A percentile compares a stretch with the other conserved stretches of the same genome.
Evolutionary conservation across 1,139 yeast genomes (phyloP).

Genomic region (Candida labiduridarum): DNA sequence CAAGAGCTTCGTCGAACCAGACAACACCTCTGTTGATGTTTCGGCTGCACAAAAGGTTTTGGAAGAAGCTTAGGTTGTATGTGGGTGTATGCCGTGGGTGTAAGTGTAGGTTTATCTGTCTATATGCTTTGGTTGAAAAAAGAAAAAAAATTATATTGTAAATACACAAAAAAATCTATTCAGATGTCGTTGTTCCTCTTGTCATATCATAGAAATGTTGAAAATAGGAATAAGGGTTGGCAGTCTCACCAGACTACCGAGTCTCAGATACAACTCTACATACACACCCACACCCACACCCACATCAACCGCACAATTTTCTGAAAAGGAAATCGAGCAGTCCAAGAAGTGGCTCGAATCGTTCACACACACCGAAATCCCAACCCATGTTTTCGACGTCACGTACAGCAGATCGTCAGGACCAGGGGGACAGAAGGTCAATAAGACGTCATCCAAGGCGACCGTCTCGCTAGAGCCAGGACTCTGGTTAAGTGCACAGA

Average conservation of each 20-base stretch:
- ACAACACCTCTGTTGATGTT: conserved; percentile 67
- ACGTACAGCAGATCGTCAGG: conserved; percentile 80
- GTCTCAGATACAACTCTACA: conserved; percentile 1
- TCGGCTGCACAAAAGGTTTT: conserved; percentile 45
- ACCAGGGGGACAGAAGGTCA: conserved; percentile 95
- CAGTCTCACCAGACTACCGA: background rate
- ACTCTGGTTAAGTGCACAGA: conserved; percentile 49
- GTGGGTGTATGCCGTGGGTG: background rate
- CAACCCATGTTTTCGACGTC: conserved; percentile 51
- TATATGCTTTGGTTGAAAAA: background rate
- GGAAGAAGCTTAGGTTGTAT: conserved; percentile 21
- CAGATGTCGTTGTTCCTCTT: background rate
- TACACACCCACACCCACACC: too few species aligned
- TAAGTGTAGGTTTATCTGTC: too few species aligned
- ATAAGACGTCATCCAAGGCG: conserved; percentile 81
- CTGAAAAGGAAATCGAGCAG: conserved; percentile 25
- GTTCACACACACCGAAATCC: conserved; percentile 42
- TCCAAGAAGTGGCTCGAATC: conserved; percentile 51
- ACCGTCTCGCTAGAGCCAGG: conserved; percentile 54
- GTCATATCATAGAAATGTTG: background rate
- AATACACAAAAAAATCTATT: background rate
- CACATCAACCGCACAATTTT: background rate
- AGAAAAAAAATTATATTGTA: background rate
- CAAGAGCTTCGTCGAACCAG: conserved; percentile 76
- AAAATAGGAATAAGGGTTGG: background rate